Evolutionary conservation across 495 filamentous ascomycete genomes (phyloP).

Genomic region (Penicillium daleae): DNA sequence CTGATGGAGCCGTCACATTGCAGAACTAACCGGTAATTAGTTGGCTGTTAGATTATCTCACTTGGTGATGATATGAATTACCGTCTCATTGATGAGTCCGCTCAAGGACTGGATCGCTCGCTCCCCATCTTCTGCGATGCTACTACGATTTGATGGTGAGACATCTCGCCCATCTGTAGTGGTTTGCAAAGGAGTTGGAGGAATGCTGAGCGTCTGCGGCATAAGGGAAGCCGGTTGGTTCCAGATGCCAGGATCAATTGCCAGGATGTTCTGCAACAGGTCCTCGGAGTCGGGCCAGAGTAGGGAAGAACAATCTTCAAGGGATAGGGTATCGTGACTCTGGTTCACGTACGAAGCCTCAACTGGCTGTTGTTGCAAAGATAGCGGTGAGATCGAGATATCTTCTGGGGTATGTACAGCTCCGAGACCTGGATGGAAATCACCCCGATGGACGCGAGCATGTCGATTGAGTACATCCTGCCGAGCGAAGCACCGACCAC

Average conservation of each 20-base stretch:
- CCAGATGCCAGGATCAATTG: background rate
- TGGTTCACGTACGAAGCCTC: background rate
- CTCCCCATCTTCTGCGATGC: background rate
- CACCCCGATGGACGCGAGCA: background rate
- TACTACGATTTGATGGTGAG: background rate
- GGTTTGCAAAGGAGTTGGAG: background rate
- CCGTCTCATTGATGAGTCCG: background rate
- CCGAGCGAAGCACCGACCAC: background rate
- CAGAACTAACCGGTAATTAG: background rate
- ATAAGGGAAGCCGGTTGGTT: background rate
- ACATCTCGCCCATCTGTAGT: background rate
- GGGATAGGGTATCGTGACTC: background rate
- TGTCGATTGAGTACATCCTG: background rate
- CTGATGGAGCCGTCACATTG: conserved; percentile 3
- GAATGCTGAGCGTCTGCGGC: background rate
- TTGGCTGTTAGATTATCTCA: background rate
- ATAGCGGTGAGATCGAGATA: background rate
- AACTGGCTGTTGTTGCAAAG: background rate
- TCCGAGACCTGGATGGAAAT: background rate
- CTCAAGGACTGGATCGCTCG: background rate
- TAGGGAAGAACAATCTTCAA: conserved; percentile 5
- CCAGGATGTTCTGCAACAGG: conserved; percentile 1
- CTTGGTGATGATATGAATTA: background rate
- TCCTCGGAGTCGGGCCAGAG: conserved; percentile 4
- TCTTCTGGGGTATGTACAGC: background rate